Conservation (phyloP, 495 filamentous ascomycete species). For the Xylaria nigripes region DNA sequence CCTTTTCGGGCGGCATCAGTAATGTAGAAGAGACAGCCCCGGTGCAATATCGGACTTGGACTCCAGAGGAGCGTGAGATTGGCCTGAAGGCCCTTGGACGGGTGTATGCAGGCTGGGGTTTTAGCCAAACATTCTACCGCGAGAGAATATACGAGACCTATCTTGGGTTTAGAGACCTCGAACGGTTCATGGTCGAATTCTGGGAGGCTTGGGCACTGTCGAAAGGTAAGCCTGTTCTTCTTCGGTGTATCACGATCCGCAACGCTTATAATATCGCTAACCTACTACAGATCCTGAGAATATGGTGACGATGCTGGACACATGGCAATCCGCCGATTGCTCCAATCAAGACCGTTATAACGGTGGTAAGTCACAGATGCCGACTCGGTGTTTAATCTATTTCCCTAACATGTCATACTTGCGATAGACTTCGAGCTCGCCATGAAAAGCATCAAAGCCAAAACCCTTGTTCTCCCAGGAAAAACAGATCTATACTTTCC, state of each 20-base stretch:
- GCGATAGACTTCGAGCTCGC: conserved; percentile 48
- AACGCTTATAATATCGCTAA: neutral
- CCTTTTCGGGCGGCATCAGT: conserved; percentile 41
- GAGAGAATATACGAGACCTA: conserved; percentile 53
- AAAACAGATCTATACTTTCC: conserved; percentile 71
- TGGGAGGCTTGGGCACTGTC: conserved; percentile 50
- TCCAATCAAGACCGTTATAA: conserved; percentile 56
- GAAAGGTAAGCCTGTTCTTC: conserved; percentile 3
- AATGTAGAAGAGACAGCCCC: conserved; percentile 17
- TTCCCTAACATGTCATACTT: neutral
- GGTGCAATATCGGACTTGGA: conserved; percentile 42
- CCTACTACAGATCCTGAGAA: conserved; percentile 52
- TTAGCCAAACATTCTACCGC: conserved; percentile 65
- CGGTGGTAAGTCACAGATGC: conserved; percentile 25
- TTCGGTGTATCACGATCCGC: neutral
- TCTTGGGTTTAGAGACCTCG: conserved; percentile 53
- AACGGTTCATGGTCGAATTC: conserved; percentile 62
- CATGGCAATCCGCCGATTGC: conserved; percentile 66
- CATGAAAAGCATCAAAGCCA: conserved; percentile 60
- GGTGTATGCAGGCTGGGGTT: conserved; percentile 70
- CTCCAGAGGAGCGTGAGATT: conserved; percentile 44
- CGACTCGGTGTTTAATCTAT: neutral
- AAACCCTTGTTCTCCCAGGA: conserved; percentile 53
- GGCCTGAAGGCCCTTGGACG: conserved; percentile 63
- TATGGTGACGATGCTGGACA: conserved; percentile 57